Conservation (phyloP, 2,329 filamentous ascomycete genomes). For the Pyrenochaeta sp. region DNA sequence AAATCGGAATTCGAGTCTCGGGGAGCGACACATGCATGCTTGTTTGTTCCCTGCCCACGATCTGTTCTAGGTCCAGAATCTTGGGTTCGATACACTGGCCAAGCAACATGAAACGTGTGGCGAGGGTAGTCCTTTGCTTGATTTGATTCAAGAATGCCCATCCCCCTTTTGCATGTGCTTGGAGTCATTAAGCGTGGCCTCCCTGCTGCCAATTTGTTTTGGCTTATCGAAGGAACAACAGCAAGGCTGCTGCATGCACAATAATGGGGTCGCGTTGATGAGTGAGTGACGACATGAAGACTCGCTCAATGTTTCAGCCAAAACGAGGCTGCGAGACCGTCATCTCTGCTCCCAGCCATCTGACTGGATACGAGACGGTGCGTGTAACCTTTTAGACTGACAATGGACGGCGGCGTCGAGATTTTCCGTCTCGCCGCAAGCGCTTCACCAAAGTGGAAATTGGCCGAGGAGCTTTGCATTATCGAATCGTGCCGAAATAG, state of each 20-base stretch:
- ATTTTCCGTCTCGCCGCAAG: slow-evolving; percentile 16
- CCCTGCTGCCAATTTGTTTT: too few relatives aligned
- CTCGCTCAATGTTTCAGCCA: not conserved
- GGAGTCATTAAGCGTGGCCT: too few relatives aligned
- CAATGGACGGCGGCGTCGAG: slow-evolving; percentile 9
- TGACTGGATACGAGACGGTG: not conserved
- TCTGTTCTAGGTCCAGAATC: slow-evolving; percentile 11
- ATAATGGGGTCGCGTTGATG: too few relatives aligned
- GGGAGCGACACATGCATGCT: slow-evolving; percentile 4
- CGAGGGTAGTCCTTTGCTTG: slow-evolving; percentile 3
- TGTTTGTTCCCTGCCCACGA: slow-evolving; percentile 6
- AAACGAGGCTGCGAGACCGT: not conserved
- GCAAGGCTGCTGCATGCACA: too few relatives aligned
- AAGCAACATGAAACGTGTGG: slow-evolving; percentile 8
- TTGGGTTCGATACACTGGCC: slow-evolving; percentile 1
- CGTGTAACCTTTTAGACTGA: slow-evolving; percentile 6
- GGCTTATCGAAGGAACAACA: too few relatives aligned
- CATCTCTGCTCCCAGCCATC: slow-evolving; percentile 8
- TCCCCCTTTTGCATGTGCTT: too few relatives aligned
- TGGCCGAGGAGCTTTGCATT: slow-evolving; percentile 8
- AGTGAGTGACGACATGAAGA: too few relatives aligned
- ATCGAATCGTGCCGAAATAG: too few relatives aligned
- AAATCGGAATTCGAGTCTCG: slow-evolving; percentile 1
- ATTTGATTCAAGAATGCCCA: too few relatives aligned
- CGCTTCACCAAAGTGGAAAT: slow-evolving; percentile 12